A percentile compares a stretch with the other conserved stretches of the same genome.
Evolutionary conservation across 2,329 filamentous ascomycete genomes (phyloP).

Genomic region (Biscogniauxia mediterranea): DNA sequence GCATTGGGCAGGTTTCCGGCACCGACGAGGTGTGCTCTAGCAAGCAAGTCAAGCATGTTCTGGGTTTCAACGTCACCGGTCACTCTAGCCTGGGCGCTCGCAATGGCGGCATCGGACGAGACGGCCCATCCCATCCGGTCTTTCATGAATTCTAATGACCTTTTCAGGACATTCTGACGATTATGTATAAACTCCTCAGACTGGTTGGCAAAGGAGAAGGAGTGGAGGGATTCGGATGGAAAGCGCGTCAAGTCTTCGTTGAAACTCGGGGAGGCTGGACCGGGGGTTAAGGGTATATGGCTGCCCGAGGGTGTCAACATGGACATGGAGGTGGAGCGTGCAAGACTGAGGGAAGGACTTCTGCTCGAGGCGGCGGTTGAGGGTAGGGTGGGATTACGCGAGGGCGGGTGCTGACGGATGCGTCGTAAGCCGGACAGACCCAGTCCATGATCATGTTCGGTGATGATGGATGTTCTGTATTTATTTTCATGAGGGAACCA

Average conservation of each 20-base stretch:
- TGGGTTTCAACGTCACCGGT: constrained; percentile 84
- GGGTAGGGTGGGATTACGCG: constrained; percentile 63
- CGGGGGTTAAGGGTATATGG: constrained; percentile 55
- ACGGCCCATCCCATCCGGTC: constrained; percentile 80
- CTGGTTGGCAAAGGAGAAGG: constrained; percentile 96
- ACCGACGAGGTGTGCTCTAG: constrained; percentile 75
- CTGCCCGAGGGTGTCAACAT: constrained; percentile 59
- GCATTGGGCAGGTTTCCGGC: constrained; percentile 58
- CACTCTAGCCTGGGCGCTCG: constrained; percentile 78
- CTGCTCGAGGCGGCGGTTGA: constrained; percentile 63
- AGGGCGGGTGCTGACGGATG: constrained; percentile 81
- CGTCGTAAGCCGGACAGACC: constrained; percentile 84
- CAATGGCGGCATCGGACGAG: constrained; percentile 70
- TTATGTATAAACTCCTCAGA: constrained; percentile 89
- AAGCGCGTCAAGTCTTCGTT: constrained; percentile 89
- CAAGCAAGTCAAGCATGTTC: constrained; percentile 84
- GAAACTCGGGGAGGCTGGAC: constrained; percentile 70
- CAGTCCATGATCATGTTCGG: constrained; percentile 84
- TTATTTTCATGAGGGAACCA: constrained; percentile 20
- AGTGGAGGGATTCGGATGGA: constrained; percentile 93
- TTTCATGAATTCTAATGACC: constrained; percentile 95
- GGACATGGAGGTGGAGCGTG: constrained; percentile 70
- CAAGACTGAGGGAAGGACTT: constrained; percentile 56
- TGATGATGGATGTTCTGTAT: constrained; percentile 73
- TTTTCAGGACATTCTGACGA: constrained; percentile 87